Percentiles rank a stretch among this genome's conserved stretches.
These are phyloP conservation scores for Stachybotrys chartarum DNA, from an alignment of 2,329 filamentous ascomycete species.

Conservation along the genomic window DNA sequence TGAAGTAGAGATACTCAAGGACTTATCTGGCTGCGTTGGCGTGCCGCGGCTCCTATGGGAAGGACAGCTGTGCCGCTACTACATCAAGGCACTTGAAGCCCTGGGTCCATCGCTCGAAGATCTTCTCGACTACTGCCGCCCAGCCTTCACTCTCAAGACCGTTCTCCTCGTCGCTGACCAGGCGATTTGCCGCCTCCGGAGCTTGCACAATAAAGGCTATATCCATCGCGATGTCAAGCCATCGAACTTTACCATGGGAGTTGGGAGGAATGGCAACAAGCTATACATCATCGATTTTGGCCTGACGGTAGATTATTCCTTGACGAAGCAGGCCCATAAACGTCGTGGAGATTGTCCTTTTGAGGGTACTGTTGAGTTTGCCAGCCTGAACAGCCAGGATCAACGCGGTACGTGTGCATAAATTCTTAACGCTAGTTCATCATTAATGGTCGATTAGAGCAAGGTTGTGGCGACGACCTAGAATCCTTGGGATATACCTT, in stretches of 20 bases:
- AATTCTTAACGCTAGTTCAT: not conserved
- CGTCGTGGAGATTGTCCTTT: too few relatives aligned
- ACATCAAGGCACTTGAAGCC: conserved; percentile 10
- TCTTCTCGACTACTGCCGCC: conserved; percentile 31
- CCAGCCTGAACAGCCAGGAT: not conserved
- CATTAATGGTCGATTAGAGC: conserved; percentile 38
- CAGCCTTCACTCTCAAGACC: conserved; percentile 7
- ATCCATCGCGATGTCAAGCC: conserved; percentile 11
- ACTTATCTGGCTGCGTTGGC: conserved; percentile 7
- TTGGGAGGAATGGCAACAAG: conserved; percentile 9
- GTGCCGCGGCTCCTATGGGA: conserved; percentile 11
- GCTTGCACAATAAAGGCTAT: conserved; percentile 4
- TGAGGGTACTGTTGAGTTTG: not conserved
- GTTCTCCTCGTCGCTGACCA: conserved; percentile 6
- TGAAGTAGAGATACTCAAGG: conserved; percentile 7
- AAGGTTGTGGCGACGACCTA: conserved; percentile 69
- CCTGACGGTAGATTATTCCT: conserved; percentile 4
- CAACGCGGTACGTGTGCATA: not conserved
- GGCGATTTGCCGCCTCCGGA: conserved; percentile 2
- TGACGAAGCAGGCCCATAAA: too few relatives aligned
- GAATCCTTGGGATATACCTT: conserved; percentile 69
- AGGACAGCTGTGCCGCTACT: conserved; percentile 11
- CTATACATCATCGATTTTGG: conserved; percentile 13
- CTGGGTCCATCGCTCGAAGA: conserved; percentile 61
- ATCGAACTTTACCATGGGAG: conserved; percentile 13